phyloP scores from a whole-genome alignment of 352 stramenopile species.

The Pythium biforme region DNA sequence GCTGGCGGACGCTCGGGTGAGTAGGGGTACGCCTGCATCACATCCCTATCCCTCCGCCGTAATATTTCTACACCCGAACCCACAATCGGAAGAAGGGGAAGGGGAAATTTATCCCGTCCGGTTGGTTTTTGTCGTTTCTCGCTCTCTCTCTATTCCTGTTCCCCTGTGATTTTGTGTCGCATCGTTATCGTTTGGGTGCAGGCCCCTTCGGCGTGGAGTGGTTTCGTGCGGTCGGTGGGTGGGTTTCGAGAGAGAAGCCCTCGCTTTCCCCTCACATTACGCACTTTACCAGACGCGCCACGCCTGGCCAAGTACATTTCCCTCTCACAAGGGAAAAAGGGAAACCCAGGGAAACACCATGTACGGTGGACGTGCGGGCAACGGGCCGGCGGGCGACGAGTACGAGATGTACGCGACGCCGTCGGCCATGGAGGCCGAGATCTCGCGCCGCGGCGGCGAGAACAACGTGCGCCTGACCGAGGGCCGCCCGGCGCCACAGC shows the following conservation, averaged over 20 bases:
- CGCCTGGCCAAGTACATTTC: constrained; percentile 11
- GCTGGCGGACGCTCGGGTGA: background rate
- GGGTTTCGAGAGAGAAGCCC: background rate
- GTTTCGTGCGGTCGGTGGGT: background rate
- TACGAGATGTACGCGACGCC: constrained; percentile 60
- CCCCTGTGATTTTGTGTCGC: constrained; percentile 4
- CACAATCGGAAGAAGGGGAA: background rate
- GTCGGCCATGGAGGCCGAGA: constrained; percentile 48
- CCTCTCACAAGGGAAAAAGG: background rate
- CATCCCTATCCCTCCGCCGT: background rate
- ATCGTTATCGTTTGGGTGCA: constrained; percentile 2
- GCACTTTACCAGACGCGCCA: constrained; percentile 24
- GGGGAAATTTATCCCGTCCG: constrained; percentile 4
- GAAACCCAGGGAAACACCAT: constrained; percentile 25
- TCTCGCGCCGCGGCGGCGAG: constrained; percentile 39
- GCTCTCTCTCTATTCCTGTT: background rate
- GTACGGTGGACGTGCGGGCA: constrained; percentile 25
- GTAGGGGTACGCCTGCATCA: constrained; percentile 1
- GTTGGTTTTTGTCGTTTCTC: constrained; percentile 1
- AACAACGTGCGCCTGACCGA: constrained; percentile 43
- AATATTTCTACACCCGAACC: constrained; percentile 1
- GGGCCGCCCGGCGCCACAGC: constrained; percentile 43
- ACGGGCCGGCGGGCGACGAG: constrained; percentile 37
- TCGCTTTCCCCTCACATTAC: constrained; percentile 5
- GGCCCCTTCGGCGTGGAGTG: background rate